Evolutionary conservation across 2,329 filamentous ascomycete genomes (phyloP), one percentile per base, ranked within the genome.

Genomic region (Scytalidium lignicola): DNA sequence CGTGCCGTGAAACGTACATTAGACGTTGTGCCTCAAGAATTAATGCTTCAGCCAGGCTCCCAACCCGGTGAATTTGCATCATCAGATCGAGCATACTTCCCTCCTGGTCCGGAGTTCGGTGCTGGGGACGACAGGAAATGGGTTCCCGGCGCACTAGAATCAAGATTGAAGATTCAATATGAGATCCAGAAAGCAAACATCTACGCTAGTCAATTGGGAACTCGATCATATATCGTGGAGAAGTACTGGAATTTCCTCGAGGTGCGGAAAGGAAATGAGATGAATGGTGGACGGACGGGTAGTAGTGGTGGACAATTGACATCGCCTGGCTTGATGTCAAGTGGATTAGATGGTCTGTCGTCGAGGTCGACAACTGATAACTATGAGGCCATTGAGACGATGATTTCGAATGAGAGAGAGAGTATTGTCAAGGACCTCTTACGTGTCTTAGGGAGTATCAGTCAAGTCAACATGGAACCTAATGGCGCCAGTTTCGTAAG

Each of bases 121-220:
- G 47, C 65, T 21, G 53, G 52, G 15, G 43, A 48, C 15, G 55
- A 67, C 70, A 74, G 42, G 17, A 48, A 53, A 29, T 58, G 51
- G 50, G 43, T 37, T 2, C 21, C 41, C 2, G 43, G 47, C 29
- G 17, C 20, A 17, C 4, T 46, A 2, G 60, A 62, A 7, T 49
- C 52, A n/a, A 54, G 79, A 2, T 74, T 80, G 1, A 72, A 76
- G 48, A 65, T 90, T 3, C 88, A 93, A 62, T 90, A 85, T 56
- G 90, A 95, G 67, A 93, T 96, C 23, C 90, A 95, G 65, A 95
- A 95, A 64, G 88, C 89, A 6, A 95, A 95, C 65, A 88, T 96
- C 37, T 90, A 92, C 62, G 82, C 85, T 2, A 92, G 86, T 5
- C 86, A 90, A 60, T 73, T 96, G 9, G 83, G 85, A 2, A 95